Conservation (phyloP, 148 eudicot species). For the Heliamphora exappendiculata region DNA sequence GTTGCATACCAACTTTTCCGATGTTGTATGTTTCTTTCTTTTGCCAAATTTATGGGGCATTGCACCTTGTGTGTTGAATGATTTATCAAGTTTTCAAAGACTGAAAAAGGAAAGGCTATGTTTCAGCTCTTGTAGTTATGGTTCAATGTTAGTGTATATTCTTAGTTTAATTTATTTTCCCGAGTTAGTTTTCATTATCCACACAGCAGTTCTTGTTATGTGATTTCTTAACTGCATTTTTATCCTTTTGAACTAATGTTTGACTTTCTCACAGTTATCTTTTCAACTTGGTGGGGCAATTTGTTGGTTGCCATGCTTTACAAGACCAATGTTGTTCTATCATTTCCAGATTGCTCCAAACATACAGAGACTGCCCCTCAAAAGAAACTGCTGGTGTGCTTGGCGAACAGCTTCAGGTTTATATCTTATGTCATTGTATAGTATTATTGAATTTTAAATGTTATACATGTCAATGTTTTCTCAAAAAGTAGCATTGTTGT, state of each 20-base stretch:
- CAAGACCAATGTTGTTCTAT: slow-evolving; percentile 79
- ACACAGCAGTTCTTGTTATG: neutral
- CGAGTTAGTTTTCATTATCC: neutral
- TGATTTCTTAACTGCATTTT: neutral
- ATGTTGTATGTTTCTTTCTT: neutral
- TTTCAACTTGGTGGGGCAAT: slow-evolving; percentile 73
- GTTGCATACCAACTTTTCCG: neutral
- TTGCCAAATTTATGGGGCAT: neutral
- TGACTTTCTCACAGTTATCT: slow-evolving; percentile 60
- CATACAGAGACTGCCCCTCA: slow-evolving; percentile 40
- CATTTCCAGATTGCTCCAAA: slow-evolving; percentile 57
- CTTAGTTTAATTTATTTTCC: neutral
- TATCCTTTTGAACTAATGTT: slow-evolving; percentile 2
- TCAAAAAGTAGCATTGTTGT: neutral
- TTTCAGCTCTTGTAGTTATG: neutral
- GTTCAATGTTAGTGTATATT: neutral
- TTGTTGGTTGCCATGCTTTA: slow-evolving; percentile 45
- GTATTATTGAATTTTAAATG: neutral
- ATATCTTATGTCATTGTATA: slow-evolving; percentile 2
- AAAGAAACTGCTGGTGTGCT: slow-evolving; percentile 55
- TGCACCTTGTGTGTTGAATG: neutral
- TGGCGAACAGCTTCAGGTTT: slow-evolving; percentile 96
- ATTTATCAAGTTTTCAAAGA: neutral
- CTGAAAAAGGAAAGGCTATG: neutral
- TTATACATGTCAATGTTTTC: neutral